Evolutionary conservation across 2,329 filamentous ascomycete genomes (phyloP).

Genomic region (Cercospora sp.): DNA sequence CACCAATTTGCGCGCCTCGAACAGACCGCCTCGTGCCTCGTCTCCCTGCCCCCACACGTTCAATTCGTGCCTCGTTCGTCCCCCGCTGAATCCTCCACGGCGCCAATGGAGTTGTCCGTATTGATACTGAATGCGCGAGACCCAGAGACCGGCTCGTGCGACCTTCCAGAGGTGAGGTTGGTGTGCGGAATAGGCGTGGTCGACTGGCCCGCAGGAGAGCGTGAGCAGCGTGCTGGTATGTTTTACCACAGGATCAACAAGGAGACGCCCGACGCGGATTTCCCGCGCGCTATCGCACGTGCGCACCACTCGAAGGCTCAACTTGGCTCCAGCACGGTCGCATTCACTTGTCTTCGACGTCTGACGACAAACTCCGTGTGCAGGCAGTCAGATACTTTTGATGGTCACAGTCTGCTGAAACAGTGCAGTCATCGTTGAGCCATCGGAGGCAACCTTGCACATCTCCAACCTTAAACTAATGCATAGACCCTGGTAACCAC

Average conservation of each 20-base stretch:
- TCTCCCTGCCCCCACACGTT: constrained; percentile 4
- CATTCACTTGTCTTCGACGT: not conserved
- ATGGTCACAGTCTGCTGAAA: not conserved
- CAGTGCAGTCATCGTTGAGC: not conserved
- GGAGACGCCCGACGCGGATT: constrained; percentile 8
- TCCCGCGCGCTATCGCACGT: constrained; percentile 4
- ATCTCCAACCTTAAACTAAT: constrained; percentile 2
- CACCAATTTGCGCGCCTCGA: constrained; percentile 2
- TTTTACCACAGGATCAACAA: constrained; percentile 12
- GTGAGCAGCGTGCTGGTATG: constrained; percentile 3
- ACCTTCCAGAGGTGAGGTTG: not conserved
- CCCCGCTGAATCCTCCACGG: not conserved
- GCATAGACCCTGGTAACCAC: constrained; percentile 9
- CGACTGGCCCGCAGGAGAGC: constrained; percentile 4
- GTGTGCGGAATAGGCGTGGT: not conserved
- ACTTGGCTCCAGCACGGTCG: not conserved
- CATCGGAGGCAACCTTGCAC: not conserved
- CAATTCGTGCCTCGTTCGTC: not conserved
- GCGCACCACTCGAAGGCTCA: not conserved
- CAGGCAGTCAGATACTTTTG: not conserved
- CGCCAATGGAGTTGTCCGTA: not conserved
- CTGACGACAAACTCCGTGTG: not conserved
- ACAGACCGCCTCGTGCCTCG: constrained; percentile 6
- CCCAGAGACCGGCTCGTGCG: not conserved
- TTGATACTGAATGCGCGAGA: not conserved